Base-by-base conservation (phyloP, 495 filamentous ascomycete genomes). In the Poronia punctata region DNA sequence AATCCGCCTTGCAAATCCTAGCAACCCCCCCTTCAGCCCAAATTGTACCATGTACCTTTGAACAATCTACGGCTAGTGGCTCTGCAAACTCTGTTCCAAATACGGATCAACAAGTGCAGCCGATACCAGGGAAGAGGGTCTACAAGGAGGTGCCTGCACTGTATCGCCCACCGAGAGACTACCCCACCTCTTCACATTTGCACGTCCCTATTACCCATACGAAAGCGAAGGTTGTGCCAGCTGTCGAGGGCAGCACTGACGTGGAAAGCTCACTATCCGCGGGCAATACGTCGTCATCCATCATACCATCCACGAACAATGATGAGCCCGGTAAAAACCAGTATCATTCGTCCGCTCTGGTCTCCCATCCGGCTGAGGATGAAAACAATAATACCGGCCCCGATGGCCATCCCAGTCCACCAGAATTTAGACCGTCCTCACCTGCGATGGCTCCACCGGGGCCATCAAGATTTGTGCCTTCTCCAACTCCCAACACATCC, bases 11-110 rank as follows among this genome's bases (percentile, higher is more conserved):
- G 5, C 26, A 31, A 12, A 30, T 43, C 19, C 35, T 46, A 6
- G 46, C 55, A 10, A 67, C 63, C 7, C 62, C 67, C 2, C 60
- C 64, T 2, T 71, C 67, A 1, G 64, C 64, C 0, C 67, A 69
- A 26, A 17, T 68, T 34, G 61, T 68, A 3, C 62, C 65, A 1
- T 61, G 43, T 17, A 67, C 65, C 12, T 38, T 53, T 17, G 38
- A 56, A 11, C 44, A 45, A 22, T 49, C 49, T 4, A 38, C 37
- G 11, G 31, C 38, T 18, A 32, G 42, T 26, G 7, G 4, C 16
- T 33, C 42, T 17, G 33, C 27, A 23, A 24, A 7, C 12, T 33
- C 35, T 16, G 40, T 43, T 1, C 28, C 14, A 6, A 22, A 23
- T 11, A 11, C 29, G 0, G 33, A 31, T 22, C 8, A 16, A 5